Conservation (phyloP, 129 eudicot genomes). For the Artemisia argyi region DNA sequence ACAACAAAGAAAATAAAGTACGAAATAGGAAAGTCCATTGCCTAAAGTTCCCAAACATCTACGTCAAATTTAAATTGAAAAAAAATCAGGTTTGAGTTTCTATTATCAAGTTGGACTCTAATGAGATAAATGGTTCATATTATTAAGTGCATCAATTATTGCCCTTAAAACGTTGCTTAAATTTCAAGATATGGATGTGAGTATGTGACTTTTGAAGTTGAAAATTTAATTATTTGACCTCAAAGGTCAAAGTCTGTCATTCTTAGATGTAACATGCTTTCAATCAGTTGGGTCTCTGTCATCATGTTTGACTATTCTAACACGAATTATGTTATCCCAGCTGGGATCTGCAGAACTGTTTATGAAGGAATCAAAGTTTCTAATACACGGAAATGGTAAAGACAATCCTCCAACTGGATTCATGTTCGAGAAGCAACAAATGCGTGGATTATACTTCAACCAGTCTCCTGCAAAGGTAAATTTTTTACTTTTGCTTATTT, state of each 20-base stretch:
- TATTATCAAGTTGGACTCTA: no score
- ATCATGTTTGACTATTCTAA: constrained; percentile 26
- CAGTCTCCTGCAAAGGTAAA: constrained; percentile 90
- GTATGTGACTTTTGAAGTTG: neutral
- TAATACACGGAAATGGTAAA: constrained; percentile 81
- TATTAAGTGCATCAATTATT: neutral
- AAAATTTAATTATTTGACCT: constrained; percentile 16
- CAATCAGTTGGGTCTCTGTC: neutral
- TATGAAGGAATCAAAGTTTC: constrained; percentile 70
- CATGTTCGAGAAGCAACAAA: constrained; percentile 89
- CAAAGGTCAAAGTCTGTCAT: neutral
- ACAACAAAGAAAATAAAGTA: neutral
- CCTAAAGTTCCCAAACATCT: no score
- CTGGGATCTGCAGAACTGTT: constrained; percentile 90
- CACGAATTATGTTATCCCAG: constrained; percentile 42
- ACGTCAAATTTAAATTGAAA: no score
- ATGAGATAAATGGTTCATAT: neutral
- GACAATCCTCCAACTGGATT: constrained; percentile 93
- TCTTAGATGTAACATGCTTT: neutral
- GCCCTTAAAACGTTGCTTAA: neutral
- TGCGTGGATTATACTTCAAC: constrained; percentile 87
- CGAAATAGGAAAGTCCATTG: neutral
- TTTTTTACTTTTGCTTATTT: neutral
- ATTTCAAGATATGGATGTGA: neutral
- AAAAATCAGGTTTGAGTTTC: no score